Evolutionary conservation across 129 eudicot species (phyloP).

Genomic region (Solidago caesia): DNA sequence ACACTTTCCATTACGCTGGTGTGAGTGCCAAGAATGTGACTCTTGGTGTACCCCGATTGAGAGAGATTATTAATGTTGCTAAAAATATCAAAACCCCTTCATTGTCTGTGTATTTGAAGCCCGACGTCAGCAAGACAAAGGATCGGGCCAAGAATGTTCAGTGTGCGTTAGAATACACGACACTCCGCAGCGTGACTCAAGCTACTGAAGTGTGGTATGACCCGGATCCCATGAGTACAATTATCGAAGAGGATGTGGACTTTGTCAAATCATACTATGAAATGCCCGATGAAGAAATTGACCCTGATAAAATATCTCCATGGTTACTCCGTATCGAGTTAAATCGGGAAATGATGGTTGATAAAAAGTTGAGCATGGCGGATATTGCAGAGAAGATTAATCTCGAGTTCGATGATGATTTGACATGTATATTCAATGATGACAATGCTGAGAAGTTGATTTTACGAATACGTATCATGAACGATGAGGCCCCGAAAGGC

Average conservation of each 20-base stretch:
- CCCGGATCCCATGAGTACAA: slow-evolving; percentile 95
- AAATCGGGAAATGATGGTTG: slow-evolving; percentile 98
- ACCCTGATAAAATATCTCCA: slow-evolving; percentile 89
- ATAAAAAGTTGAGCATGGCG: slow-evolving; percentile 94
- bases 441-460: slow-evolving; percentile 93
- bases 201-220: slow-evolving; percentile 99
- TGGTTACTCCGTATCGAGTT: slow-evolving; percentile 91
- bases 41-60: slow-evolving; percentile 92
- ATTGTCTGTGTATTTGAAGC: slow-evolving; percentile 79
- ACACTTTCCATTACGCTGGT: slow-evolving; percentile 99
- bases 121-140: slow-evolving; percentile 70
- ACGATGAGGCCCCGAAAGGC: slow-evolving; percentile 92
- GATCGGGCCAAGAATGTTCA: slow-evolving; percentile 91
- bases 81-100: slow-evolving; percentile 98
- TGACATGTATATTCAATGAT: slow-evolving; percentile 87
- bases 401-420: slow-evolving; percentile 83
- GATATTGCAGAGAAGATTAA: slow-evolving; percentile 93
- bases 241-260: slow-evolving; percentile 91
- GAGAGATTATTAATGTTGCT: slow-evolving; percentile 94
- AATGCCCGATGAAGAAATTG: slow-evolving; percentile 96
- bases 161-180: slow-evolving; percentile 88
- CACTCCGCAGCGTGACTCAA: slow-evolving; percentile 90
- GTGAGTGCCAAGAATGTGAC: slow-evolving; percentile 99
- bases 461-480: slow-evolving; percentile 93
- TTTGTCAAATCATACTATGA: slow-evolving; percentile 93